phyloP scores from a whole-genome alignment of 1,284 basidiomycete genomes.

The Cystobasidium slooffiae region DNA sequence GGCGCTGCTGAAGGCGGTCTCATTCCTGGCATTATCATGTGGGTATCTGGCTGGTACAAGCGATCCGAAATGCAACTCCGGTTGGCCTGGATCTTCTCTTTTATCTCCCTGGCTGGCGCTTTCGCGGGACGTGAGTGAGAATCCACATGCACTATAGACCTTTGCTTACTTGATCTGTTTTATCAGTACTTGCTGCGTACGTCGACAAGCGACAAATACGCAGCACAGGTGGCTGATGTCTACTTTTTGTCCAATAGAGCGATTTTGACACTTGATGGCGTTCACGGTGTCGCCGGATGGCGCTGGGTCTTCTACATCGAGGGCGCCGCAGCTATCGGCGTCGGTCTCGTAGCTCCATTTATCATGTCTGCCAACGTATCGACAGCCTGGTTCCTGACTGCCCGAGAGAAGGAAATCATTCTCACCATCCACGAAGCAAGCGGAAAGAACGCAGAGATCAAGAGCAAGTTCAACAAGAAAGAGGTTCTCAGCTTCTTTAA shows the following conservation, averaged over 20 bases:
- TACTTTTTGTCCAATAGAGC: neutral
- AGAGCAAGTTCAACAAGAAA: neutral
- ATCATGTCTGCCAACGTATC: neutral
- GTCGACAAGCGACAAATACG: neutral
- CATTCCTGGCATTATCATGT: conserved; percentile 4
- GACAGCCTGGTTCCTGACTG: neutral
- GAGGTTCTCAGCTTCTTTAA: conserved; percentile 12
- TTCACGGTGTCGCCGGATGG: conserved; percentile 4
- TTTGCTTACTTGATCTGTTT: neutral
- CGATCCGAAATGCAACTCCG: neutral
- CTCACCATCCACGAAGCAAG: neutral
- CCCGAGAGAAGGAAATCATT: neutral
- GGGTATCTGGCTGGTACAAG: neutral
- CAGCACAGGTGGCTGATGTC: neutral
- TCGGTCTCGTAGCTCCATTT: neutral
- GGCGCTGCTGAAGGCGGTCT: conserved; percentile 10
- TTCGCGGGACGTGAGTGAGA: conserved; percentile 2
- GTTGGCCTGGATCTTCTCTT: conserved; percentile 4
- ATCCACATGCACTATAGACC: neutral
- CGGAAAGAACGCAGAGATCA: neutral
- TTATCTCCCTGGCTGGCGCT: neutral
- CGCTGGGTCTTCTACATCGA: conserved; percentile 14
- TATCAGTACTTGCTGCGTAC: conserved; percentile 2
- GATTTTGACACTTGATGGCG: conserved; percentile 2
- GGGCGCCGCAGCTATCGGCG: neutral